phyloP scores from a whole-genome alignment of 805 yeast genomes.

The Pichia californica region DNA sequence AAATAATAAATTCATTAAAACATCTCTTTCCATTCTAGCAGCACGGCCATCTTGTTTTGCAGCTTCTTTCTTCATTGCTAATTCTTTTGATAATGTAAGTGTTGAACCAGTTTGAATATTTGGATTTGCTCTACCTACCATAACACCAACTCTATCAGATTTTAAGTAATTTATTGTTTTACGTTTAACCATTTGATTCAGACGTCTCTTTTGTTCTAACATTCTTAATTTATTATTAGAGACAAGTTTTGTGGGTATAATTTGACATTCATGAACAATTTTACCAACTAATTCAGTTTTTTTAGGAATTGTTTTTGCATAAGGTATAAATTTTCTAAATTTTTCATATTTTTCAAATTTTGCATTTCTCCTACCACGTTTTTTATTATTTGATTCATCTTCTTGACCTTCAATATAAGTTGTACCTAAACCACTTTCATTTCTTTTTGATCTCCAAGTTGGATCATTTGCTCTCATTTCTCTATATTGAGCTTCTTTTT shows the following conservation, averaged over 20 bases:
- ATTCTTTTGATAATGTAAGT: slow-evolving; percentile 60
- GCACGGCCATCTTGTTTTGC: slow-evolving; percentile 73
- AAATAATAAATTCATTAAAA: slow-evolving; percentile 81
- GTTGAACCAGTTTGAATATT: slow-evolving; percentile 63
- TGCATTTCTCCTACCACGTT: slow-evolving; percentile 5
- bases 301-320: slow-evolving; percentile 81
- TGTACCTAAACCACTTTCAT: slow-evolving; percentile 26
- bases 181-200: slow-evolving; percentile 32
- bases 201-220: slow-evolving; percentile 35
- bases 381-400: neutral
- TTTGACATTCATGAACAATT: slow-evolving; percentile 86
- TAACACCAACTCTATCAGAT: slow-evolving; percentile 72
- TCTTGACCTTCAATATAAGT: slow-evolving; percentile 13
- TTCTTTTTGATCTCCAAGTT: slow-evolving; percentile 10
- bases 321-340: slow-evolving; percentile 52
- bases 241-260: slow-evolving; percentile 71
- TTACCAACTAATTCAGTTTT: slow-evolving; percentile 83
- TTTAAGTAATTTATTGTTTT: slow-evolving; percentile 51
- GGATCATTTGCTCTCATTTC: slow-evolving; percentile 15
- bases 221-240: slow-evolving; percentile 56
- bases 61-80: slow-evolving; percentile 47
- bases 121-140: slow-evolving; percentile 82
- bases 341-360: slow-evolving; percentile 12
- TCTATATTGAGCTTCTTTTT: slow-evolving; percentile 14
- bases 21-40: slow-evolving; percentile 89